phyloP scores from a whole-genome alignment of 2,329 filamentous ascomycete genomes.

The Rutstroemia sp. region DNA sequence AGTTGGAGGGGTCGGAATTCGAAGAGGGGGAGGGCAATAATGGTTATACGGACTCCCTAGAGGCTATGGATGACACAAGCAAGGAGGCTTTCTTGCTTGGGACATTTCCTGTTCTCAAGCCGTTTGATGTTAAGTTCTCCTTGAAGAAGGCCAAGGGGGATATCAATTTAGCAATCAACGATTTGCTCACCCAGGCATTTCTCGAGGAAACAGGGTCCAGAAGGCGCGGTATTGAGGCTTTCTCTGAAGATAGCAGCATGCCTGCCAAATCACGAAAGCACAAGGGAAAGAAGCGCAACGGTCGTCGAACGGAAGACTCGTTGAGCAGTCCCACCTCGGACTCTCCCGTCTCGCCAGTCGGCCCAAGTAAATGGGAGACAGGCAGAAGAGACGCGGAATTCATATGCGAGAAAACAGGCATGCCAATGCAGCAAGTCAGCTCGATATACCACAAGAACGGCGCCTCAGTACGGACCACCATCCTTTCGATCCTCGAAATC shows the following conservation, averaged over 20 bases:
- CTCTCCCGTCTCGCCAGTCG: neutral
- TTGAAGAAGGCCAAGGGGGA: conserved; percentile 62
- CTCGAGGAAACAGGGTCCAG: conserved; percentile 60
- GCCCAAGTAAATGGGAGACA: conserved; percentile 49
- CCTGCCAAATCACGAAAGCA: conserved; percentile 27
- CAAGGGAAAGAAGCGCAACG: conserved; percentile 34
- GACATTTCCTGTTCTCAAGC: conserved; percentile 65
- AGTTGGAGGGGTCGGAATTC: conserved; percentile 21
- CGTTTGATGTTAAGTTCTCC: conserved; percentile 56
- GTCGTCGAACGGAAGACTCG: conserved; percentile 22
- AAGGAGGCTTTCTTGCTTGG: conserved; percentile 57
- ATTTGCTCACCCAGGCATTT: conserved; percentile 71
- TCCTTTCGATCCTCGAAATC: conserved; percentile 39
- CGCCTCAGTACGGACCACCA: conserved; percentile 47
- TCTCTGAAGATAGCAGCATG: conserved; percentile 48
- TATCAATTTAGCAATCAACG: conserved; percentile 65
- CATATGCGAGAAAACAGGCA: conserved; percentile 43
- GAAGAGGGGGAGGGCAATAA: conserved; percentile 40
- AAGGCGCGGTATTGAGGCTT: conserved; percentile 75
- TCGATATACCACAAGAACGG: conserved; percentile 55
- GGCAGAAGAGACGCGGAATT: conserved; percentile 52
- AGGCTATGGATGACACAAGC: conserved; percentile 45
- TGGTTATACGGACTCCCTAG: conserved; percentile 24
- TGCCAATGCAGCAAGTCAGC: conserved; percentile 40
- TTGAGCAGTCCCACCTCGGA: conserved; percentile 4